Base-by-base conservation (phyloP, 805 yeast species). In the Maudiozyma pseudohumilis region DNA sequence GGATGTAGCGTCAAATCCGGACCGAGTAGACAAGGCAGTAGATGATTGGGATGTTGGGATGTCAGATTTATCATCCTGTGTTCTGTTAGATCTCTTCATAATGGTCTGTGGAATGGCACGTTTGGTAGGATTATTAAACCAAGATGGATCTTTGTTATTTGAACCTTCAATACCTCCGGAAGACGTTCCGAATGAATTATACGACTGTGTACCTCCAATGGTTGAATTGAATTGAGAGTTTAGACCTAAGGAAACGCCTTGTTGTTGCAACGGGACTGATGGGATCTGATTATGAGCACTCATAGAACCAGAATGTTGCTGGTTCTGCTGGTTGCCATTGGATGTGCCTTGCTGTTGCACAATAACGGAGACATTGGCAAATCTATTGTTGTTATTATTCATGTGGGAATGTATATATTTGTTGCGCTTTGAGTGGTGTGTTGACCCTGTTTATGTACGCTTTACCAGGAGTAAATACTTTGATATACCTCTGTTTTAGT, bases 61-160 rank as follows among this genome's bases (percentile, higher is more conserved):
- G n/a, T 31, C 35, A 15, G 20, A 19, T 9, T 34, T 9, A 20
- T 34, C 19, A 12, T 23, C 20, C 25, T 29, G 43, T 40, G 34
- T 43, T 35, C 41, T 46, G 27, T 15, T 47, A 5, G 60, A 51
- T 46, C 77, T 59, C 44, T 69, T 70, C 17, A 71, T 54, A 12
- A 70, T 61, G 3, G 60, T 61, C n/a, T 66, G 64, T 7, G 77
- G 76, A n/a, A 67, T 59, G 1, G 60, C 54, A 40, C 77, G 59
- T 42, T 68, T 66, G 41, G 64, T 67, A n/a, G 69, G 63, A 34
- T 63, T 62, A 30, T 63, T 61, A 42, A 53, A 63, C 69, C 68
- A 67, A 17, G 49, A 49, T 6, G 65, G 64, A 17, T 48, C 52
- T 19, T 46, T 39, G n/a, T 32, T 35, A 22, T 34, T 39, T 19